A percentile compares a stretch with the other conserved stretches of the same genome.
These are phyloP conservation scores for Murraya paniculata DNA, from an alignment of 345 rosid genomes.

Conservation along the genomic window DNA sequence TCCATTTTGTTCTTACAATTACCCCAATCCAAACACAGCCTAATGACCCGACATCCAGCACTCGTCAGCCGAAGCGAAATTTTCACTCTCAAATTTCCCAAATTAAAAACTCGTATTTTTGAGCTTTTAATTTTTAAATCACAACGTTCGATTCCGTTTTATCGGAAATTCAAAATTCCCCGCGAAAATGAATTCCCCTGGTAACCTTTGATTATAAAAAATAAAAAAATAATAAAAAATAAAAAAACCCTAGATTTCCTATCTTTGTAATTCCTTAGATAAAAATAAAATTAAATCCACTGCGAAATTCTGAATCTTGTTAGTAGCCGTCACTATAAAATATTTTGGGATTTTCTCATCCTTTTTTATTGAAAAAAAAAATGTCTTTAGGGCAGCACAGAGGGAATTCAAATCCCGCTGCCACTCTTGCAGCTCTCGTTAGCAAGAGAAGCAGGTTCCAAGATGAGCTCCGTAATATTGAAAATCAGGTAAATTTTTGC, in stretches of 20 bases:
- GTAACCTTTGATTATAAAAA: conserved; percentile 1
- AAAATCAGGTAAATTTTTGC: conserved; percentile 49
- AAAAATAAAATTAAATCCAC: background rate
- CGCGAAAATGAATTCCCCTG: conserved; percentile 30
- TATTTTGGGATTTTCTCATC: background rate
- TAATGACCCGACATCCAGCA: background rate
- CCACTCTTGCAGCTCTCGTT: conserved; percentile 43
- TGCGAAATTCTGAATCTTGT: background rate
- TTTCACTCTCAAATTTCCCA: background rate
- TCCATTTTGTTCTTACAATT: background rate
- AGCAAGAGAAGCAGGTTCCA: conserved; percentile 61
- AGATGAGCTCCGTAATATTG: conserved; percentile 66
- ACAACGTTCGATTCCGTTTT: conserved; percentile 1
- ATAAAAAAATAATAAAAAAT: no score
- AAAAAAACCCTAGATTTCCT: conserved; percentile 1
- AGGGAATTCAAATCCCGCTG: conserved; percentile 35
- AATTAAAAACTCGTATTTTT: no score
- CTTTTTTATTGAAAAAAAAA: background rate
- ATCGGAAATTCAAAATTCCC: conserved; percentile 29
- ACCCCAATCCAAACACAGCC: background rate
- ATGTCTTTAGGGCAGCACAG: conserved; percentile 33
- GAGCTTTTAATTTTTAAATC: background rate
- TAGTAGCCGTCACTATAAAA: background rate
- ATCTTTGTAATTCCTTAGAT: background rate
- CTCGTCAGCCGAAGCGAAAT: background rate